Evolutionary conservation across 2,329 filamentous ascomycete species (phyloP).

Genomic region (Colletotrichum agaves): DNA sequence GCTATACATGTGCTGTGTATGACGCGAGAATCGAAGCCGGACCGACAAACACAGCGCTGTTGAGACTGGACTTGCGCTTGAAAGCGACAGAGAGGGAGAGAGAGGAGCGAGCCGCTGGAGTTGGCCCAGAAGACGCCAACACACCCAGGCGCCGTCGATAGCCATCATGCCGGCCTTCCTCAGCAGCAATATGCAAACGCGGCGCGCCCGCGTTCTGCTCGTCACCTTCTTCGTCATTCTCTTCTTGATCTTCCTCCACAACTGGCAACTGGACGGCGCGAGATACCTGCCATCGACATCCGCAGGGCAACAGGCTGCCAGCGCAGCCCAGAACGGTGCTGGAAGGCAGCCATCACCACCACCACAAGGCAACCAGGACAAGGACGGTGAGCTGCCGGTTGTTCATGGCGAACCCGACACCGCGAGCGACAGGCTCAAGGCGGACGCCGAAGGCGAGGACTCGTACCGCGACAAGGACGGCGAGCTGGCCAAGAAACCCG

Average conservation of each 20-base stretch:
- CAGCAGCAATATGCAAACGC: constrained; percentile 6
- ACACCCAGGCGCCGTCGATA: not conserved
- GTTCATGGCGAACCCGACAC: constrained; percentile 26
- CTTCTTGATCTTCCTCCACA: constrained; percentile 20
- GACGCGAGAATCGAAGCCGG: not conserved
- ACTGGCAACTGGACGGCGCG: constrained; percentile 7
- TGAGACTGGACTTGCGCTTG: not conserved
- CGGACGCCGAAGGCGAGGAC: constrained; percentile 22
- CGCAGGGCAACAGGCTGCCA: not conserved
- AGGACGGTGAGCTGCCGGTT: not conserved
- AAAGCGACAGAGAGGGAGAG: not conserved
- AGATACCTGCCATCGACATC: constrained; percentile 3
- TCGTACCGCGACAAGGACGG: constrained; percentile 35
- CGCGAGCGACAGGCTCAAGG: constrained; percentile 21
- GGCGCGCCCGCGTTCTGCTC: constrained; percentile 22
- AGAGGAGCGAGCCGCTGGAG: not conserved
- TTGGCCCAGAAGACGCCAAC: not conserved
- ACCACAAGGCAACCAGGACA: constrained; percentile 18
- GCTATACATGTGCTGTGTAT: not conserved
- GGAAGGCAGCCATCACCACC: not conserved
- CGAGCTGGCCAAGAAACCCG: constrained; percentile 16
- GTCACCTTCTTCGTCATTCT: constrained; percentile 18
- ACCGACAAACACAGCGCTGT: not conserved
- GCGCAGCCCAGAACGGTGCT: not conserved
- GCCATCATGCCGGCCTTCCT: constrained; percentile 32